A percentile compares a stretch with the other conserved stretches of the same genome.
phyloP scores from a whole-genome alignment of 768 basidiomycete genomes.

The Tephrocybe rancida region DNA sequence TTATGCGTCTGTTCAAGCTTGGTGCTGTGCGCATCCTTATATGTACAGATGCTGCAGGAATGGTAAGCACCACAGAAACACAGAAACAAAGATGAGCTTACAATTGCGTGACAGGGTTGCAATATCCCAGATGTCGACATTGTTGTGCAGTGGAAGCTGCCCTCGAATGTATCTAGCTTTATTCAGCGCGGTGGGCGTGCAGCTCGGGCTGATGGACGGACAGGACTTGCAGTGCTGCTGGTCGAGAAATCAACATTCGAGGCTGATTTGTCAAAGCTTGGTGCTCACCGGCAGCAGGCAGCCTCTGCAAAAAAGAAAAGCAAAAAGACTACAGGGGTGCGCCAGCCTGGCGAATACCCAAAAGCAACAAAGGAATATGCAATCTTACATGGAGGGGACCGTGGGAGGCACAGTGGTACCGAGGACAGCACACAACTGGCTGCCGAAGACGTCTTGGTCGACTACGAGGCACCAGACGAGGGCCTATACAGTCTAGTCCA shows the following conservation, averaged over 20 bases:
- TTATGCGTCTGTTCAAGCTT: constrained; percentile 25
- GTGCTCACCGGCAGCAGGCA: no score
- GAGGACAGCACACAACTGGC: no score
- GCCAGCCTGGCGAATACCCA: no score
- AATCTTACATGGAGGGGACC: no score
- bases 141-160: constrained; percentile 34
- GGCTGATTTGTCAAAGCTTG: neutral
- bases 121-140: constrained; percentile 30
- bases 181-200: constrained; percentile 33
- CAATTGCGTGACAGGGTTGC: constrained; percentile 17
- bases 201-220: constrained; percentile 17
- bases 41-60: constrained; percentile 40
- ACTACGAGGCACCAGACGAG: no score
- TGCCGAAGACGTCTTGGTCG: no score
- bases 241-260: constrained; percentile 19
- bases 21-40: constrained; percentile 29
- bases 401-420: no score
- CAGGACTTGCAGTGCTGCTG: constrained; percentile 21
- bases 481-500: no score
- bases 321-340: no score
- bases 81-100: neutral
- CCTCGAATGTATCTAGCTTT: constrained; percentile 26
- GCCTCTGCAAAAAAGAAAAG: no score
- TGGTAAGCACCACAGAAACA: constrained; percentile 23
- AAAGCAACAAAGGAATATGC: no score